A percentile compares a stretch with the other conserved stretches of the same genome.
phyloP scores from a whole-genome alignment of 2,329 filamentous ascomycete species.

The Leptographium wingfieldii region DNA sequence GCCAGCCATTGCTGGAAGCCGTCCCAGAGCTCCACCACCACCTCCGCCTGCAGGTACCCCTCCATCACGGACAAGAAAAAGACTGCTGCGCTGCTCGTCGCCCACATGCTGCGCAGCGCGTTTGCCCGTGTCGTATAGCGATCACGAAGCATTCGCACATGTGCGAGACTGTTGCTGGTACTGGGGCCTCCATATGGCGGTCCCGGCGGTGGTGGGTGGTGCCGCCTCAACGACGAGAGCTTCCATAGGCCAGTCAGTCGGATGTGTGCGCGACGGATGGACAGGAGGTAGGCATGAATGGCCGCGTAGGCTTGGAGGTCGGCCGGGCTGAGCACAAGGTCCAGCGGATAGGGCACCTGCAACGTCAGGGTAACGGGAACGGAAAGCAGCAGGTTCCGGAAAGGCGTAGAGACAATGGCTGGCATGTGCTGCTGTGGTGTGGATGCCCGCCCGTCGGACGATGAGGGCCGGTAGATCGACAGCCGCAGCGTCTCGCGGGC shows the following conservation, averaged over 20 bases:
- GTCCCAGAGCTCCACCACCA: conserved; percentile 70
- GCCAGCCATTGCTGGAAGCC: conserved; percentile 67
- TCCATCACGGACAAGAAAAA: conserved; percentile 85
- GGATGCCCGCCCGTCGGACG: conserved; percentile 6
- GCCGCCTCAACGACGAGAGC: conserved; percentile 62
- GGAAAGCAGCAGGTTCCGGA: conserved; percentile 72
- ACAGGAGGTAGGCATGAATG: conserved; percentile 80
- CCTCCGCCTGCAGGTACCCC: conserved; percentile 79
- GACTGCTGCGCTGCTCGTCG: conserved; percentile 71
- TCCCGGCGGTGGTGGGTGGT: conserved; percentile 59
- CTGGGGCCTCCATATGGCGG: conserved; percentile 50
- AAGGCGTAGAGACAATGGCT: conserved; percentile 35
- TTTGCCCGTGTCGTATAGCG: conserved; percentile 50
- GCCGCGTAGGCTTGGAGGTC: conserved; percentile 71
- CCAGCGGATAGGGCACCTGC: conserved; percentile 64
- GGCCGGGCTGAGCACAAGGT: conserved; percentile 68
- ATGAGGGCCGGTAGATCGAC: conserved; percentile 39
- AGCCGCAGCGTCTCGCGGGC: conserved; percentile 67
- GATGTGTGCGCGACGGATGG: conserved; percentile 74
- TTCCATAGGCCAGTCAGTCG: conserved; percentile 81
- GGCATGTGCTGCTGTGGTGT: conserved; percentile 19
- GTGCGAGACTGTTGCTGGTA: conserved; percentile 1
- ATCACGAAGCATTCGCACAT: conserved; percentile 46
- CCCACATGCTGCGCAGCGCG: conserved; percentile 76
- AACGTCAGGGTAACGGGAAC: conserved; percentile 59